Conservation (phyloP, 345 rosid genomes). For the Brassica incana region DNA sequence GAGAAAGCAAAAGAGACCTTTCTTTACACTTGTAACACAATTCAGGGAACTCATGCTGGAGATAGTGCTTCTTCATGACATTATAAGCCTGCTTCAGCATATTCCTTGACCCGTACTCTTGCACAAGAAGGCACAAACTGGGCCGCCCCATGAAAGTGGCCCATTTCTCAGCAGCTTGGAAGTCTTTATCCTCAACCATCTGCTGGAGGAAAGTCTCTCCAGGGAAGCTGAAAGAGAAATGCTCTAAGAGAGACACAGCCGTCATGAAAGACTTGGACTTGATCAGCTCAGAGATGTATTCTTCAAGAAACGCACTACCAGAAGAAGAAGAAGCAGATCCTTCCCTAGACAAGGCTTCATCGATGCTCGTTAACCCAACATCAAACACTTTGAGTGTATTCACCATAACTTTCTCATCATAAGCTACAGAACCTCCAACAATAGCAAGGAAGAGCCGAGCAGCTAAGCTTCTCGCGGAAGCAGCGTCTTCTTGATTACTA, state of each 20-base stretch:
- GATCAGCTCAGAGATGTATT: constrained; percentile 53
- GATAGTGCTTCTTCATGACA: constrained; percentile 71
- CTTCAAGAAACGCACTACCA: constrained; percentile 54
- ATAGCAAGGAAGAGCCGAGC: constrained; percentile 57
- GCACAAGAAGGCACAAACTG: constrained; percentile 66
- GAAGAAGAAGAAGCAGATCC: constrained; percentile 20
- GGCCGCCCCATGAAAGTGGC: constrained; percentile 88
- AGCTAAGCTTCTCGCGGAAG: constrained; percentile 59
- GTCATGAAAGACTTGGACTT: constrained; percentile 66
- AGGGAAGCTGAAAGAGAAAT: constrained; percentile 69
- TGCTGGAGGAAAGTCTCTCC: constrained; percentile 71
- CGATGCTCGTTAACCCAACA: constrained; percentile 54
- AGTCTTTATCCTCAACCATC: constrained; percentile 73
- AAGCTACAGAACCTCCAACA: constrained; percentile 51
- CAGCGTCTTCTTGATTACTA: constrained; percentile 38
- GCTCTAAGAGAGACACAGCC: constrained; percentile 77
- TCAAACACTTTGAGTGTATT: constrained; percentile 65
- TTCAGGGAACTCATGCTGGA: constrained; percentile 70
- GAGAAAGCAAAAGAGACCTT: constrained; percentile 47
- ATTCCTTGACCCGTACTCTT: constrained; percentile 66
- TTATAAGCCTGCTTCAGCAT: constrained; percentile 73
- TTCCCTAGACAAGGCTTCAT: constrained; percentile 47
- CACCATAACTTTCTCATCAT: constrained; percentile 60
- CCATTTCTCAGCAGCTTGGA: constrained; percentile 90
- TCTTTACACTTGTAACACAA: constrained; percentile 70